These are phyloP conservation scores for Ceriops tagal DNA, from an alignment of 345 rosid species.

Conservation along the genomic window DNA sequence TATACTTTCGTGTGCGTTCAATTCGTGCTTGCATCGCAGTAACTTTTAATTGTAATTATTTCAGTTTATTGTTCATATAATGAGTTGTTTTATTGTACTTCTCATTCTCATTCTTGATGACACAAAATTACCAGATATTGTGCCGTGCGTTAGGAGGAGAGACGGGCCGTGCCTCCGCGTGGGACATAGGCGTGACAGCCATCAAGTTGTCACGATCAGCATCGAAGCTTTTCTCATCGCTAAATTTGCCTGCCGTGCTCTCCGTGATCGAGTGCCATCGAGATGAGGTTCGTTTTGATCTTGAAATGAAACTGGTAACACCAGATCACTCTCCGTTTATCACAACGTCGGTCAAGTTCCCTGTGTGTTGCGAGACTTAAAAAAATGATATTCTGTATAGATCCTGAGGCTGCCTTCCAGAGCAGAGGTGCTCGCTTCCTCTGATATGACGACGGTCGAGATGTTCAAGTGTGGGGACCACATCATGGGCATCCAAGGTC, in stretches of 20 bases:
- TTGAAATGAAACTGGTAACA: neutral
- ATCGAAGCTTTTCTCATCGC: constrained; percentile 34
- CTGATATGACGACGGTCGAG: constrained; percentile 51
- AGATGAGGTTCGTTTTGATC: constrained; percentile 49
- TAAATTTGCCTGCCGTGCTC: constrained; percentile 34
- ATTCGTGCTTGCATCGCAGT: no score
- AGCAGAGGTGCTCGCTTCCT: constrained; percentile 53
- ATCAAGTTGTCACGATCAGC: constrained; percentile 41
- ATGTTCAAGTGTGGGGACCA: constrained; percentile 59
- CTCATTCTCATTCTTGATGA: neutral
- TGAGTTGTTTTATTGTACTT: neutral
- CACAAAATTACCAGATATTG: constrained; percentile 33
- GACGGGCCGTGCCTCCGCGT: constrained; percentile 48
- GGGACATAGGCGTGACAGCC: constrained; percentile 61
- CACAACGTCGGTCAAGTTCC: neutral
- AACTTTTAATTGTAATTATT: no score
- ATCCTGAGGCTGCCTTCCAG: constrained; percentile 45
- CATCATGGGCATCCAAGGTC: constrained; percentile 79
- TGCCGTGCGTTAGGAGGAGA: constrained; percentile 59
- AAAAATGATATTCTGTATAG: constrained; percentile 18
- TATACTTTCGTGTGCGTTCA: no score
- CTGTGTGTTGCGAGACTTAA: neutral
- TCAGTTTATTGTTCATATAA: no score
- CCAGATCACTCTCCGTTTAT: neutral
- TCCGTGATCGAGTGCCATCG: constrained; percentile 55